These are phyloP conservation scores for Sugiyamaella novakii DNA, from an alignment of 1,139 yeast species.

Conservation along the genomic window DNA sequence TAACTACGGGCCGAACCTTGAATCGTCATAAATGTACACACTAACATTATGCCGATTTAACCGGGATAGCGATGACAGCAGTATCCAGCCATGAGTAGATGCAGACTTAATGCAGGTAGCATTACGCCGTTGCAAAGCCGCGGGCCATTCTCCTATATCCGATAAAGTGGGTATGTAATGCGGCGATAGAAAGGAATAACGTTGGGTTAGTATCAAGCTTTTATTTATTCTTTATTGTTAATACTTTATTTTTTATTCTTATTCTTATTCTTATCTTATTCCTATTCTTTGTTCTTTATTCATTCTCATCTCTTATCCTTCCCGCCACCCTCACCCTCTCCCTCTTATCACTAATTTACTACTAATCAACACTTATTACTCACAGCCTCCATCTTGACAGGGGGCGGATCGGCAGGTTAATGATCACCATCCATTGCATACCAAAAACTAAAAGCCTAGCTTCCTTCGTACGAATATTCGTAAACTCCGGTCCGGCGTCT, in stretches of 20 bases:
- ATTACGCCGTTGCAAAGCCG: background rate
- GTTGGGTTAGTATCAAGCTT: too few species aligned
- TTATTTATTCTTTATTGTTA: too few species aligned
- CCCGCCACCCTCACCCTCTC: too few species aligned
- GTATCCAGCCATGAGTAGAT: background rate
- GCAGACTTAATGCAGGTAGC: background rate
- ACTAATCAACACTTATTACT: slow-evolving; percentile 2
- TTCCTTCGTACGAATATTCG: background rate
- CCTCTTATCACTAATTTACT: slow-evolving; percentile 3
- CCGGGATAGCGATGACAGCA: background rate
- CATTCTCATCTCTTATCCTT: too few species aligned
- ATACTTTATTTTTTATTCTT: too few species aligned
- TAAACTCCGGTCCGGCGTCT: slow-evolving; percentile 5
- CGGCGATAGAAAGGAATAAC: too few species aligned
- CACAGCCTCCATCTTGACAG: background rate
- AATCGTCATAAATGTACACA: too few species aligned
- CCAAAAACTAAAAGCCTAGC: too few species aligned
- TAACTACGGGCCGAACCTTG: background rate
- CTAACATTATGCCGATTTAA: background rate
- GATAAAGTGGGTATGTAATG: too few species aligned
- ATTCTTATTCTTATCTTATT: too few species aligned
- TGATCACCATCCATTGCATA: slow-evolving; percentile 1
- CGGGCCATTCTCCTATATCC: too few species aligned
- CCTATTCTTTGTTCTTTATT: too few species aligned
- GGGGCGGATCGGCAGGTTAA: slow-evolving; percentile 10